A percentile compares a stretch with the other conserved stretches of the same genome.
These are phyloP conservation scores for Phylloporus gajari DNA, from an alignment of 1,284 basidiomycete species.

Conservation along the genomic window DNA sequence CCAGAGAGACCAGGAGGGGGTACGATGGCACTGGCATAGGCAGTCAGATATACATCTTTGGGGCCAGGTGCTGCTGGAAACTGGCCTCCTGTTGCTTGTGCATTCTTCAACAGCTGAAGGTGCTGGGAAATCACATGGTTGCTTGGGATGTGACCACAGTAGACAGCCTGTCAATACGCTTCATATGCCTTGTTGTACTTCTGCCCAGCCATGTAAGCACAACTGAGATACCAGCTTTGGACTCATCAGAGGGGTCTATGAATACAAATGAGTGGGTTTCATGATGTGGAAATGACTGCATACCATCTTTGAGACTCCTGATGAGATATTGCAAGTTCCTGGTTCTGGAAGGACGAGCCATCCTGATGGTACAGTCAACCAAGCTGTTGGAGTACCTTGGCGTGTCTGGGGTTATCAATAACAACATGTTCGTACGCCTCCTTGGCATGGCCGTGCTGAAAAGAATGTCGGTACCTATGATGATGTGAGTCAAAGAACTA, in stretches of 20 bases:
- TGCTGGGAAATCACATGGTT: constrained; percentile 77
- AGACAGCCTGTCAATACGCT: too few species aligned
- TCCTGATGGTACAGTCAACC: constrained; percentile 95
- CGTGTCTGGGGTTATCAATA: constrained; percentile 91
- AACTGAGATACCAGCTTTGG: constrained; percentile 98
- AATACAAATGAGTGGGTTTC: constrained; percentile 15
- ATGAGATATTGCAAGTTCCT: constrained; percentile 94
- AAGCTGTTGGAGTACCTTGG: constrained; percentile 97
- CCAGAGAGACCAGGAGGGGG: constrained; percentile 72
- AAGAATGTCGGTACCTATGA: too few species aligned
- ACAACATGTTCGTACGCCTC: constrained; percentile 86
- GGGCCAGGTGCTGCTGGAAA: constrained; percentile 87
- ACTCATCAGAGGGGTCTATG: constrained; percentile 92
- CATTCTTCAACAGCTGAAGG: constrained; percentile 80
- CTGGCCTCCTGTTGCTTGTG: constrained; percentile 82
- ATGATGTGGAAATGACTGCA: constrained; percentile 39
- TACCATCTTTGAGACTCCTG: constrained; percentile 92
- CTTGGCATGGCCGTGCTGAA: too few species aligned
- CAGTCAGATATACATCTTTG: too few species aligned
- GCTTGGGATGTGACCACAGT: too few species aligned
- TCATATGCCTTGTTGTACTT: too few species aligned
- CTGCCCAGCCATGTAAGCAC: constrained; percentile 99
- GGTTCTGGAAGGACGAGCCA: constrained; percentile 69
- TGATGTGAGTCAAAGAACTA: too few species aligned
- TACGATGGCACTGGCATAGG: too few species aligned